Percentiles rank a stretch among this genome's conserved stretches.
Conservation (phyloP, 2,329 filamentous ascomycete species). For the Bipolaris oryzae region DNA sequence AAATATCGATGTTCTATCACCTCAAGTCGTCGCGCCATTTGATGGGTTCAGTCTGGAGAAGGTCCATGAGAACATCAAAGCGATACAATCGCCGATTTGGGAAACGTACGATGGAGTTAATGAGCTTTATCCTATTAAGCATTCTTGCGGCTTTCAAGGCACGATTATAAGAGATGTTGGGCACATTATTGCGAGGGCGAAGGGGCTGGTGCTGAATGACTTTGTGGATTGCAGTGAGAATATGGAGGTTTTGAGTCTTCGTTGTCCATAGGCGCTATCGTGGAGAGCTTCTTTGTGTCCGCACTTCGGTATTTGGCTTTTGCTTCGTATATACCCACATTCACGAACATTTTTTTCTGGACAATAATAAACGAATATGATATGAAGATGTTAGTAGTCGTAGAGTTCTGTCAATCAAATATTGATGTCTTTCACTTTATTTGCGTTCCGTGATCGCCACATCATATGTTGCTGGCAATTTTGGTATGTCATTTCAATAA, state of each 20-base stretch:
- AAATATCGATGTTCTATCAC: slow-evolving; percentile 4
- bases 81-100: slow-evolving; percentile 5
- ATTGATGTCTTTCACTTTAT: too few relatives aligned
- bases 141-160: neutral
- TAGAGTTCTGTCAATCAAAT: too few relatives aligned
- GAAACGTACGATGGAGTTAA: neutral
- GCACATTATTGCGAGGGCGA: neutral
- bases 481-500: too few relatives aligned
- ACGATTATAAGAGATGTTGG: neutral
- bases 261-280: too few relatives aligned
- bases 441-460: too few relatives aligned
- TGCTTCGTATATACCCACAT: neutral
- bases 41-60: slow-evolving; percentile 11
- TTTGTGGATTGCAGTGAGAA: neutral
- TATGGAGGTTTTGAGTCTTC: neutral
- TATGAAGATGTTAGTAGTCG: neutral
- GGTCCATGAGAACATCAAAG: neutral
- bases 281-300: neutral
- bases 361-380: neutral
- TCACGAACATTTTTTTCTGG: neutral
- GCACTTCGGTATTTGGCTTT: neutral
- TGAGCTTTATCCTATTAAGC: neutral
- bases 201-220: neutral
- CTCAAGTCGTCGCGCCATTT: slow-evolving; percentile 17
- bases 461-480: too few relatives aligned